Conservation (phyloP, 257 asterid species). For the Solanum peruvianum region DNA sequence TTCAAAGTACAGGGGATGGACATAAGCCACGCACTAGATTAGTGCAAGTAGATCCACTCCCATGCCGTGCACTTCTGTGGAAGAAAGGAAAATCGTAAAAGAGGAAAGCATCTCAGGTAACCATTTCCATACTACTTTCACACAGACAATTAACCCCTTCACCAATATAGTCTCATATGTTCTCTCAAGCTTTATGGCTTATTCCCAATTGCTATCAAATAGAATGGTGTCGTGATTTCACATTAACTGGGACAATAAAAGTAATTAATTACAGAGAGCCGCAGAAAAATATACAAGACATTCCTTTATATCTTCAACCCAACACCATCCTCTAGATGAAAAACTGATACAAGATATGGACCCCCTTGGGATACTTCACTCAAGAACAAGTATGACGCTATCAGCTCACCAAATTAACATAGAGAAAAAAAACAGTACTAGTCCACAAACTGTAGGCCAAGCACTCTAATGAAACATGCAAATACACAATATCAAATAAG, state of each 20-base stretch:
- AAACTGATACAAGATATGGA: background rate
- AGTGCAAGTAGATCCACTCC: background rate
- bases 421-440: background rate
- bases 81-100: background rate
- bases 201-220: background rate
- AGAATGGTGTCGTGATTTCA: background rate
- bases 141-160: background rate
- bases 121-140: background rate
- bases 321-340: background rate
- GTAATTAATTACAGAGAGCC: background rate
- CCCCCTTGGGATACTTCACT: background rate
- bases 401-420: background rate
- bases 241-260: background rate
- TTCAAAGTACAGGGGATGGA: background rate
- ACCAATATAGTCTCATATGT: background rate
- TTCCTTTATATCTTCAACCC: background rate
- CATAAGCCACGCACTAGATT: background rate
- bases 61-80: background rate
- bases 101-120: background rate
- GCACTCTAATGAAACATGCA: background rate
- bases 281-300: background rate
- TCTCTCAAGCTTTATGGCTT: background rate
- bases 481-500: background rate
- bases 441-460: background rate
- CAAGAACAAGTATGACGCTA: background rate